Base-by-base conservation (phyloP, 331 rosid genomes). In the Prunus yedoensis region DNA sequence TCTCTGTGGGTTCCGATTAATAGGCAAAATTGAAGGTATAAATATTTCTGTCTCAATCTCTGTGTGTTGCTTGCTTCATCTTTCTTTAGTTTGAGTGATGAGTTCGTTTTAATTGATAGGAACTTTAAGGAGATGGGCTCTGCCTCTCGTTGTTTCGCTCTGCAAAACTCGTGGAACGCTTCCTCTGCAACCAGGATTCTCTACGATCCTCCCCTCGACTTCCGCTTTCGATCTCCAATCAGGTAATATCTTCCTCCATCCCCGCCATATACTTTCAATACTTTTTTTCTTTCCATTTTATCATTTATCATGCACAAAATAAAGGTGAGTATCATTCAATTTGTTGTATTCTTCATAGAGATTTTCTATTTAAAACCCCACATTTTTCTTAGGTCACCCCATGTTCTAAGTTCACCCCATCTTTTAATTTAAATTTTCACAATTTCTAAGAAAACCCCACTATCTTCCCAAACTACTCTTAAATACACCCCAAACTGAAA, bases 221-320 rank as follows among this genome's bases (percentile, higher is more conserved):
- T 13, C 67, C 76, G 45, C 47, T 17, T 73, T 14, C 57, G 76
- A 8, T 43, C 57, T 0, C 57, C 76, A 23, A 47, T 60, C 77
- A 60, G 69, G 68, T 73, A 58, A 27, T 23, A 23, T 23, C 25
- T 23, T 23, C 25, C 25, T 23, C 25, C 25, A 23, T 23, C 25
- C 25, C 25, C 25, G 25, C 1, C 25, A 73, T 28, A 0, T 60
- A 28, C 66, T 60, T 60, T 28, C 43, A 9, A 5, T 61, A 61
- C 20, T 14, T n/a, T 27, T 61, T 27, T 15, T 27, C 28, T 27
- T 27, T 32, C 27, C 66, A 2, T 61, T 15, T 58, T 23, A 10
- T 23, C 15, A 23, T 21, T 58, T 58, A 4, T 60, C 66, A 9
- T 60, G n/a, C 11, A 3, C 43, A 13, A 60, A 60, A 13, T 28